phyloP scores from a whole-genome alignment of 148 eudicot genomes.

The Silene latifolia region DNA sequence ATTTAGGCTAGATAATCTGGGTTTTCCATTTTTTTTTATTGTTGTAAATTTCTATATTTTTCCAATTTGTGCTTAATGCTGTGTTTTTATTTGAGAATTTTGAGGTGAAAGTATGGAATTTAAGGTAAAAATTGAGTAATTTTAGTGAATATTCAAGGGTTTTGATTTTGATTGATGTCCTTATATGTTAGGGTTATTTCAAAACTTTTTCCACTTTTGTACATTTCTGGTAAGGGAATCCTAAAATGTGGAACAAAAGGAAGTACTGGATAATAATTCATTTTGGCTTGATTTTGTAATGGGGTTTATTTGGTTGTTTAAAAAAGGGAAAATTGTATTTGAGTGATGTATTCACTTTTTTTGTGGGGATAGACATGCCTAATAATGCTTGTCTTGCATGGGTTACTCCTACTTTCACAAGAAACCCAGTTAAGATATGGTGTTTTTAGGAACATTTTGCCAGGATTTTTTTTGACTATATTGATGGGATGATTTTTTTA shows the following conservation, averaged over 20 bases:
- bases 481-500: background rate
- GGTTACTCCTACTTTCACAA: background rate
- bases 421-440: background rate
- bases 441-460: background rate
- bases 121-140: background rate
- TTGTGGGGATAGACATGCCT: slow-evolving; percentile 6
- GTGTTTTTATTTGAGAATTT: background rate
- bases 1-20: background rate
- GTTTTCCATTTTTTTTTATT: background rate
- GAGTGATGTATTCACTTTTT: background rate
- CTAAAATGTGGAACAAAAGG: background rate
- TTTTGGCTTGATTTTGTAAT: background rate
- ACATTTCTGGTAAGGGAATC: slow-evolving; percentile 9
- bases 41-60: background rate
- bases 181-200: slow-evolving; percentile 11
- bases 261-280: background rate
- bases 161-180: slow-evolving; percentile 3
- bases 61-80: background rate
- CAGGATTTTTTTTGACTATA: slow-evolving; percentile 15
- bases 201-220: background rate
- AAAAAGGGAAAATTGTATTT: background rate
- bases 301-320: slow-evolving; percentile 7
- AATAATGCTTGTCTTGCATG: slow-evolving; percentile 19
- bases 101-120: background rate
- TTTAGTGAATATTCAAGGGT: background rate